Percentiles rank a stretch among this genome's conserved stretches.
Conservation (phyloP, 345 rosid genomes). For the Gossypium anomalum region DNA sequence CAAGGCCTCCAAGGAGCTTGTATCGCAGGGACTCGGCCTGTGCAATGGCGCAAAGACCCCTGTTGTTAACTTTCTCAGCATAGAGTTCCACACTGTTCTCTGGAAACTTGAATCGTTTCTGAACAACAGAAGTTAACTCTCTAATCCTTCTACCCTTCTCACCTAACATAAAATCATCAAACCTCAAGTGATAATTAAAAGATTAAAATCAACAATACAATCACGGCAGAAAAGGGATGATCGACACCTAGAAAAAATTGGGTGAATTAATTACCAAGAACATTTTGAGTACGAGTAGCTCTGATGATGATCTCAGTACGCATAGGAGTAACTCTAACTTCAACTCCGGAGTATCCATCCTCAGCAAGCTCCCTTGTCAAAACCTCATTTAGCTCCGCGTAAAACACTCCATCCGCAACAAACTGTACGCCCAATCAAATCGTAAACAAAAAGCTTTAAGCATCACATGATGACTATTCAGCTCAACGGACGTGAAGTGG, state of each 20-base stretch:
- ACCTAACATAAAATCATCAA: constrained; percentile 29
- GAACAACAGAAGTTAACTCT: constrained; percentile 74
- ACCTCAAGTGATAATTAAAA: not conserved
- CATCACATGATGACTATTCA: not conserved
- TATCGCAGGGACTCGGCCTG: constrained; percentile 88
- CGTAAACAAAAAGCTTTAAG: not conserved
- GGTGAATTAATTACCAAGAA: constrained; percentile 51
- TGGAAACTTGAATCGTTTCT: constrained; percentile 67
- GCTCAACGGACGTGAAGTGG: not conserved
- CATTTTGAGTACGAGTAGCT: constrained; percentile 84
- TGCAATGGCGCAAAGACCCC: constrained; percentile 91
- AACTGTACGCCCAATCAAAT: constrained; percentile 34
- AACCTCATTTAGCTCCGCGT: constrained; percentile 71
- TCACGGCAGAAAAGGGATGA: not conserved
- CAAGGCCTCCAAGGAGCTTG: constrained; percentile 90
- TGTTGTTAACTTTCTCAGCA: constrained; percentile 67
- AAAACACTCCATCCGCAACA: constrained; percentile 79
- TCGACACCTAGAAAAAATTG: not conserved
- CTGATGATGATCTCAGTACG: constrained; percentile 85
- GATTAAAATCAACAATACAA: not conserved
- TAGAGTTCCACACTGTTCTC: constrained; percentile 74
- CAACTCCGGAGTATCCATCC: constrained; percentile 95
- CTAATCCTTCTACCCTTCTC: constrained; percentile 85
- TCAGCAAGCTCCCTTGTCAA: constrained; percentile 74
- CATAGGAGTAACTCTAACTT: constrained; percentile 85